Evolutionary conservation across 2,329 filamentous ascomycete genomes (phyloP).

Genomic region (Aspergillus ochraceoroseus): DNA sequence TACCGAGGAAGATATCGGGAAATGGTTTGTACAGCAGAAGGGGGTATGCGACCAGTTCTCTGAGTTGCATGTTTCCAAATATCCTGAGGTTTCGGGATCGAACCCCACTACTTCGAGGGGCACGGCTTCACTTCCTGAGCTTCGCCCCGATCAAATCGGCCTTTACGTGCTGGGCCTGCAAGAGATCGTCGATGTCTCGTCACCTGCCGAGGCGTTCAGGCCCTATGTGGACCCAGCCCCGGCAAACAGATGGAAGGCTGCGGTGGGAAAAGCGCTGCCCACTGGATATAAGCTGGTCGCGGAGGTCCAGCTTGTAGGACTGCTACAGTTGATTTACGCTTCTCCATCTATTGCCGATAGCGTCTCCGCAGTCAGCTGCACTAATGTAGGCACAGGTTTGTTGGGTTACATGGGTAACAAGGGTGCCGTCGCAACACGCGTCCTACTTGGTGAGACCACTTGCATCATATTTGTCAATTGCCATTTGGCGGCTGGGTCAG

Average conservation of each 20-base stretch:
- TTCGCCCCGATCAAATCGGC: constrained; percentile 61
- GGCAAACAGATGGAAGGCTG: constrained; percentile 73
- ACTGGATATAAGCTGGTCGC: constrained; percentile 69
- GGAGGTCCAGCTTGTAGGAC: constrained; percentile 78
- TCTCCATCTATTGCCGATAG: constrained; percentile 68
- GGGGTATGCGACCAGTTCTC: constrained; percentile 62
- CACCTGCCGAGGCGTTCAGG: constrained; percentile 70
- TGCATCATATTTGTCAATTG: constrained; percentile 84
- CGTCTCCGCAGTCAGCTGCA: constrained; percentile 75
- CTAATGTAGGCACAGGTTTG: constrained; percentile 79
- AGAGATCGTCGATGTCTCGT: constrained; percentile 82
- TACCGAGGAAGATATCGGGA: constrained; percentile 78
- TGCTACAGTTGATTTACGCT: constrained; percentile 80
- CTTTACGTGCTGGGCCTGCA: constrained; percentile 88
- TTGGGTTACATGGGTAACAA: constrained; percentile 96
- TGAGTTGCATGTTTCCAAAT: constrained; percentile 42
- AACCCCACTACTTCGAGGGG: constrained; percentile 14
- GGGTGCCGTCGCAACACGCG: constrained; percentile 73
- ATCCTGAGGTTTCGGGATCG: constrained; percentile 20
- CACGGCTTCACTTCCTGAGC: constrained; percentile 25
- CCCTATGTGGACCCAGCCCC: constrained; percentile 68
- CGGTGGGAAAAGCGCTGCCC: constrained; percentile 69
- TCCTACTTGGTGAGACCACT: constrained; percentile 86
- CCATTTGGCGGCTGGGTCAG: constrained; percentile 82
- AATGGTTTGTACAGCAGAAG: constrained; percentile 79